phyloP scores from a whole-genome alignment of 2,329 filamentous ascomycete species.

The Aspergillus pseudoviridinutans region DNA sequence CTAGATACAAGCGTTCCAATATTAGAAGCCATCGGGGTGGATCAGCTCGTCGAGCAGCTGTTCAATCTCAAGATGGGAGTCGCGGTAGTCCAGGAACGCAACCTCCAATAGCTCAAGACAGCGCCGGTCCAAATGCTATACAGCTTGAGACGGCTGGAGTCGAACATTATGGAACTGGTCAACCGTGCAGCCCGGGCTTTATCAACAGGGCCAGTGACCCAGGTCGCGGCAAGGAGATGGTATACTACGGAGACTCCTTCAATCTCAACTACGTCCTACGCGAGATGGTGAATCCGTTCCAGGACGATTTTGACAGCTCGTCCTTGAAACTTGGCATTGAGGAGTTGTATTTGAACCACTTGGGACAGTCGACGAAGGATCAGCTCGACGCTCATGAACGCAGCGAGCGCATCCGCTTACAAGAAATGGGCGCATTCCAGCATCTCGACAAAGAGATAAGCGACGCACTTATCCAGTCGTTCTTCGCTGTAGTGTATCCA shows the following conservation, averaged over 20 bases:
- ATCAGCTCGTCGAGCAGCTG: neutral
- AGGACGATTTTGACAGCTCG: neutral
- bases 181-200: neutral
- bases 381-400: slow-evolving; percentile 3
- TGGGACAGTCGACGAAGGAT: slow-evolving; percentile 1
- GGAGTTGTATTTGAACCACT: slow-evolving; percentile 2
- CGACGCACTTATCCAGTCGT: neutral
- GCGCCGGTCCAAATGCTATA: no score
- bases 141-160: no score
- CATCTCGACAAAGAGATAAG: neutral
- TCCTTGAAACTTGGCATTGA: neutral
- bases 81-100: neutral
- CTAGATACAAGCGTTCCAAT: neutral
- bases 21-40: neutral
- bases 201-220: neutral
- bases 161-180: neutral
- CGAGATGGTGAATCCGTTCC: slow-evolving; percentile 1
- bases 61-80: neutral
- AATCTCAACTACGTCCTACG: slow-evolving; percentile 6
- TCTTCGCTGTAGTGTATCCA: slow-evolving; percentile 1
- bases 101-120: neutral
- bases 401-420: neutral
- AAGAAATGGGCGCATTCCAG: slow-evolving; percentile 1
- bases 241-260: slow-evolving; percentile 8
- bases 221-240: neutral